Evolutionary conservation across 345 rosid genomes (phyloP).

Genomic region (Punica granatum): DNA sequence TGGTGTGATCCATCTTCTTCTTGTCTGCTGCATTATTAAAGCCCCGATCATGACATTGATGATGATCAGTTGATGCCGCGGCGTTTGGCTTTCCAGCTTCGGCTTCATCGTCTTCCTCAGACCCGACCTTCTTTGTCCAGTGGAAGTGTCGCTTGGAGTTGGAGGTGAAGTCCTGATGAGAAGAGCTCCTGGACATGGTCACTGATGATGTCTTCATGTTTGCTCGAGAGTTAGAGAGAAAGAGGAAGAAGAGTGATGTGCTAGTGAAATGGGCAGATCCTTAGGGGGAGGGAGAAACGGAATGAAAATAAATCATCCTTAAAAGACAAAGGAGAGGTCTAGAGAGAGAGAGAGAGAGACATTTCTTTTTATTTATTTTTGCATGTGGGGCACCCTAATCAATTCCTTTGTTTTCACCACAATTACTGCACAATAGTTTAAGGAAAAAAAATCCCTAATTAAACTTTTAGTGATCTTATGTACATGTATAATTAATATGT

Average conservation of each 20-base stretch:
- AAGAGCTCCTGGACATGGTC: constrained; percentile 34
- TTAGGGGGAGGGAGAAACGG: neutral
- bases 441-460: neutral
- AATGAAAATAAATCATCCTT: neutral
- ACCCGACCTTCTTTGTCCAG: constrained; percentile 59
- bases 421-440: neutral
- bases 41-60: no score
- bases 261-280: constrained; percentile 2
- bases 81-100: constrained; percentile 10
- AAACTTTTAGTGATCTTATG: neutral
- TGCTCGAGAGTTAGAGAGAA: constrained; percentile 8
- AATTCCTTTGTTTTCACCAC: neutral
- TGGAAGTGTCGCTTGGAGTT: constrained; percentile 83
- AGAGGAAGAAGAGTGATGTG: neutral
- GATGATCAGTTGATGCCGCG: neutral
- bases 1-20: constrained; percentile 7
- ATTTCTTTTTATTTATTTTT: neutral
- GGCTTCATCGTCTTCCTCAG: constrained; percentile 14
- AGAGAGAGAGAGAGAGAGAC: neutral
- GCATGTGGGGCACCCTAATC: neutral
- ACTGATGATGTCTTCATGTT: constrained; percentile 15
- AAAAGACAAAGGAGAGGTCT: neutral
- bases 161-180: constrained; percentile 45
- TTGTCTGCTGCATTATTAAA: neutral
- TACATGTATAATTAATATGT: neutral